Base-by-base conservation (phyloP, 371 early-diverging fungal genomes). In the Mortierella sp. region DNA sequence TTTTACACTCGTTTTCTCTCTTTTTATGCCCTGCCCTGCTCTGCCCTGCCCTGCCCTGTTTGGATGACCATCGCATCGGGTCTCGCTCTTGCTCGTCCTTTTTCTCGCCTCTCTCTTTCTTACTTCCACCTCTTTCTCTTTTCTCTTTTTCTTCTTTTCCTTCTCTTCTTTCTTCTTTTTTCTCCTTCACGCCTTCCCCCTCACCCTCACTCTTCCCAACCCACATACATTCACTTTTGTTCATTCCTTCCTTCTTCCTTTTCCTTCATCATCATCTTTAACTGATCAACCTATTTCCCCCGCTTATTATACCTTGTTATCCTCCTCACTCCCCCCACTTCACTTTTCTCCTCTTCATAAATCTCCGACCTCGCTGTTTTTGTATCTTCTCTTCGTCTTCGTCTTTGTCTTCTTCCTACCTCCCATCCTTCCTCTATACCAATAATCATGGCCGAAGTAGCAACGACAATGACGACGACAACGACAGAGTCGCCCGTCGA, bases 401-500 rank as follows among this genome's bases (percentile, higher is more conserved):
- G n/a, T n/a, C n/a, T n/a, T n/a, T n/a, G n/a, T n/a, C n/a, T 58
- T 31, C 58, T 31, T 29, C 58, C 7, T 19, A 7, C 4, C 37
- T 37, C 22, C 58, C 34, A 13, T n/a, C 37, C 34, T 34, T 31
- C 22, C 2, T 34, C 31, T 39, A 22, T 58, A 19, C 34, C 61
- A 53, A 14, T 4, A 26, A 61, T 9, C 61, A 61, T 61, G 61
- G 61, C 61, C 61, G 61, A 61, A 61, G 61, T 61, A 19, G 39
- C 61, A 34, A 10, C 31, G n/a, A n/a, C n/a, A n/a, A n/a, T n/a
- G n/a, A n/a, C n/a, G n/a, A n/a, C n/a, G n/a, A n/a, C n/a, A n/a
- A n/a, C n/a, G 34, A 16, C 61, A 61, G 61, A 61, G 26, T 65
- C 65, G 43, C 43, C 65, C 43, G 40, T 65, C 41, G 43, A 26